Base-by-base conservation (phyloP, 2,329 filamentous ascomycete genomes). In the Aureobasidium mangrovei region DNA sequence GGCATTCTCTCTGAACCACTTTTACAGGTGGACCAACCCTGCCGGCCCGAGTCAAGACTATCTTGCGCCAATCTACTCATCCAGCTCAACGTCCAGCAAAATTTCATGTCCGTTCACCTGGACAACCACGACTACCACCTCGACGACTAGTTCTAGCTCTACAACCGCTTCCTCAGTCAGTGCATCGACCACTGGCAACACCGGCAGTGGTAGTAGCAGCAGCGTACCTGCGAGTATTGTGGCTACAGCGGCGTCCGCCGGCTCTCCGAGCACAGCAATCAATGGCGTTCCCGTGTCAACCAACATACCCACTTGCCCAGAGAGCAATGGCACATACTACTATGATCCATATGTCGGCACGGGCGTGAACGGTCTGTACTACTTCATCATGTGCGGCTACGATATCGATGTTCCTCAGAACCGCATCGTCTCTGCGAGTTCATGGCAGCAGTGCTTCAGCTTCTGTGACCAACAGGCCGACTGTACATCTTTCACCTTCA, bases 1-100 rank as follows among this genome's bases (percentile, higher is more conserved):
- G 29, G 62, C 62, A 1, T 51, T 59, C 28, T 59, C 62, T 12
- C 62, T 66, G 60, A 56, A 64, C 35, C 65, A 62, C 56, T 65
- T 65, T 56, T 64, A 65, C 53, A 54, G 60, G 10, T 65, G 53
- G 42, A 56, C 54, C 26, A 56, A 52, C 5, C 54, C 54, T 8
- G 18, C 36, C 3, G 54, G 54, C 7, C 36, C 54, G n/a, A 42
- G 36, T 44, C 41, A 39, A 12, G 54, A 56, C n/a, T 56, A 56
- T 12, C 12, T 55, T 4, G 42, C 40, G 5, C 28, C 49, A 5
- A 39, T 53, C 8, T 45, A 53, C 9, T 26, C 39, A 32, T 39
- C 52, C 5, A 38, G 31, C 8, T 7, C 27, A 9, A 39, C 39
- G 2, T 6, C n/a, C 4, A 47, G 7, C 3, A 36, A 7, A 6